A percentile compares a stretch with the other conserved stretches of the same genome.
Evolutionary conservation across 805 yeast genomes (phyloP).

Genomic region (Wickerhamomyces chaumierensis): DNA sequence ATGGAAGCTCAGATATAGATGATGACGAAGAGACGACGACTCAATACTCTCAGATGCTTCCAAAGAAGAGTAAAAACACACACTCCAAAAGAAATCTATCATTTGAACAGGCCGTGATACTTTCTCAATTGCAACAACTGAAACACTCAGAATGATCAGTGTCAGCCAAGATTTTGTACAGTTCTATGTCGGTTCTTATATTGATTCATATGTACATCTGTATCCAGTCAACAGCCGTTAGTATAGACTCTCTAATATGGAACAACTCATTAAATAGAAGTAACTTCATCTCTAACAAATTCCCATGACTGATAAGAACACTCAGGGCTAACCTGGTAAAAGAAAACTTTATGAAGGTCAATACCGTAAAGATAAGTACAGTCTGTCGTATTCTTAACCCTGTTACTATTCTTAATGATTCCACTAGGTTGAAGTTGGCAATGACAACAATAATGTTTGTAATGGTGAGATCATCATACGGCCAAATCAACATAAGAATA

Average conservation of each 20-base stretch:
- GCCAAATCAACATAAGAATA: constrained; percentile 91
- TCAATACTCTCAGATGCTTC: background rate
- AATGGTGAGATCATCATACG: constrained; percentile 73
- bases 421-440: constrained; percentile 52
- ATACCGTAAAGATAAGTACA: constrained; percentile 4
- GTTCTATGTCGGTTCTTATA: no score
- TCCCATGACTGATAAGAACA: constrained; percentile 6
- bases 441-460: constrained; percentile 47
- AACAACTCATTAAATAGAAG: background rate
- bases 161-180: no score
- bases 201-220: no score
- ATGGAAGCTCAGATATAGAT: background rate
- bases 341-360: constrained; percentile 4
- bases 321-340: constrained; percentile 9
- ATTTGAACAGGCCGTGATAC: background rate
- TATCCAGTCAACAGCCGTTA: background rate
- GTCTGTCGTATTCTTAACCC: constrained; percentile 12
- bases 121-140: background rate
- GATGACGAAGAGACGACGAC: background rate
- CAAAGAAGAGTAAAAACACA: background rate
- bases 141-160: no score
- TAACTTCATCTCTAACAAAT: background rate
- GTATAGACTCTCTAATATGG: background rate
- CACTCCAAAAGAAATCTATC: background rate
- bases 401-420: constrained; percentile 42